Conservation (phyloP, 345 rosid species). For the Orychophragmus violaceus region DNA sequence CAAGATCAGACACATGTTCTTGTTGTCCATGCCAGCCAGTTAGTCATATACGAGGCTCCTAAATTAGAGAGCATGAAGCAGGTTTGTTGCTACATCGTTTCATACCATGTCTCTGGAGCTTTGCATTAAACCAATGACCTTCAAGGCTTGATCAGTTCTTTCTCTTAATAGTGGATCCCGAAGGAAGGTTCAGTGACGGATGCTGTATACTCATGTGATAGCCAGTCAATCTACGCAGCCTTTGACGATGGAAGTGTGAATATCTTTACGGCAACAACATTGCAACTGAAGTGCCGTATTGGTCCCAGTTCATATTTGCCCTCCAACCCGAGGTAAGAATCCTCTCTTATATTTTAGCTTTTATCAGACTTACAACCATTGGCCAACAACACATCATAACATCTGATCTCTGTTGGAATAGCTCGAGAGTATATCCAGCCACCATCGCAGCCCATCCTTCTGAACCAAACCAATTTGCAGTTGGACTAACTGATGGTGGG, state of each 20-base stretch:
- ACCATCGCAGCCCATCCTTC: slow-evolving; percentile 40
- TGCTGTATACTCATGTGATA: slow-evolving; percentile 44
- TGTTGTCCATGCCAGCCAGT: slow-evolving; percentile 36
- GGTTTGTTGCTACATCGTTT: slow-evolving; percentile 19
- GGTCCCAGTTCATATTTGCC: slow-evolving; percentile 36
- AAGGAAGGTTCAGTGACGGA: slow-evolving; percentile 33
- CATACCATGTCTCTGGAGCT: not conserved
- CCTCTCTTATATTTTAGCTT: not conserved
- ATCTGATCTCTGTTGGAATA: slow-evolving; percentile 2
- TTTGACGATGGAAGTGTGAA: slow-evolving; percentile 39
- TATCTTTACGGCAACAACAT: slow-evolving; percentile 31
- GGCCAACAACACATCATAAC: not conserved
- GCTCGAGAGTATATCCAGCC: slow-evolving; percentile 36
- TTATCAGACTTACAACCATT: not conserved
- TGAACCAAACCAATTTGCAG: slow-evolving; percentile 37
- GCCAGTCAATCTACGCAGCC: slow-evolving; percentile 37
- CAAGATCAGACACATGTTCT: slow-evolving; percentile 37
- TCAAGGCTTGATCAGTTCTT: not conserved
- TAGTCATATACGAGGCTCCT: slow-evolving; percentile 37
- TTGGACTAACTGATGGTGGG: slow-evolving; percentile 40
- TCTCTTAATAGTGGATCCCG: slow-evolving; percentile 34
- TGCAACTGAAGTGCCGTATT: slow-evolving; percentile 36
- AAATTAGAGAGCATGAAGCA: slow-evolving; percentile 37
- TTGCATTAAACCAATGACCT: not conserved
- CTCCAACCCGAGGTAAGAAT: slow-evolving; percentile 33